These are phyloP conservation scores for Ramularia collo-cygni DNA, from an alignment of 2,329 filamentous ascomycete species.

Conservation along the genomic window DNA sequence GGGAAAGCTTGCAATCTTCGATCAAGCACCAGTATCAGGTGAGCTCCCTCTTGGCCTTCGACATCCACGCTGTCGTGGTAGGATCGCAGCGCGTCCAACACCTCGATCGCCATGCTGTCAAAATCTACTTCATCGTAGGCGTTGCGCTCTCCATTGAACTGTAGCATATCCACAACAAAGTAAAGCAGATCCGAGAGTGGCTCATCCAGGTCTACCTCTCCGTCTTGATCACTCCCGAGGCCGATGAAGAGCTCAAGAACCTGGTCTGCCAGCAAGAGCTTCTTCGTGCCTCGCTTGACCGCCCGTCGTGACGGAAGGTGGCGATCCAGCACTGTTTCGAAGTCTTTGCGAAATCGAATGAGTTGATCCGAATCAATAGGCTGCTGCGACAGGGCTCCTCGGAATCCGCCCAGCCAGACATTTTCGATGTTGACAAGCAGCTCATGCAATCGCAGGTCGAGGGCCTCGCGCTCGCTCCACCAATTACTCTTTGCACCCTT, in stretches of 20 bases:
- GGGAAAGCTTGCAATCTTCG: slow-evolving; percentile 86
- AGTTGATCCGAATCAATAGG: slow-evolving; percentile 57
- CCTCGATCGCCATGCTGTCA: slow-evolving; percentile 81
- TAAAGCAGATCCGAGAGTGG: slow-evolving; percentile 87
- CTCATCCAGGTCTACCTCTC: slow-evolving; percentile 73
- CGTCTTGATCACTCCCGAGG: slow-evolving; percentile 64
- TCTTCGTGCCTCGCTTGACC: slow-evolving; percentile 47
- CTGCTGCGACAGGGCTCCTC: slow-evolving; percentile 81
- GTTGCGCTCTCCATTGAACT: slow-evolving; percentile 93
- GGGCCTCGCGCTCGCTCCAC: slow-evolving; percentile 78
- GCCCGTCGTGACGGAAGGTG: slow-evolving; percentile 72
- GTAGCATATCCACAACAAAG: slow-evolving; percentile 91
- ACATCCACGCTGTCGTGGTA: slow-evolving; percentile 56
- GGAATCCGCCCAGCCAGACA: slow-evolving; percentile 92
- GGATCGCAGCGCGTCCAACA: slow-evolving; percentile 70
- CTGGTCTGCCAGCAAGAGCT: slow-evolving; percentile 51
- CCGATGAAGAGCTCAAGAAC: slow-evolving; percentile 86
- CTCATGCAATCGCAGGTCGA: slow-evolving; percentile 70
- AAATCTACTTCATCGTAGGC: slow-evolving; percentile 98
- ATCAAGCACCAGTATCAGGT: slow-evolving; percentile 86
- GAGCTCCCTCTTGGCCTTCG: slow-evolving; percentile 38
- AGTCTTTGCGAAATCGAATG: slow-evolving; percentile 66
- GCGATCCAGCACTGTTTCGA: slow-evolving; percentile 72
- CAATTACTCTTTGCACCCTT: slow-evolving; percentile 74
- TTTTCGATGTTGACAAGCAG: slow-evolving; percentile 81